Evolutionary conservation across 2,329 filamentous ascomycete genomes (phyloP), one percentile per base, ranked within the genome.

Genomic region (Cercospora zeae-maydis): DNA sequence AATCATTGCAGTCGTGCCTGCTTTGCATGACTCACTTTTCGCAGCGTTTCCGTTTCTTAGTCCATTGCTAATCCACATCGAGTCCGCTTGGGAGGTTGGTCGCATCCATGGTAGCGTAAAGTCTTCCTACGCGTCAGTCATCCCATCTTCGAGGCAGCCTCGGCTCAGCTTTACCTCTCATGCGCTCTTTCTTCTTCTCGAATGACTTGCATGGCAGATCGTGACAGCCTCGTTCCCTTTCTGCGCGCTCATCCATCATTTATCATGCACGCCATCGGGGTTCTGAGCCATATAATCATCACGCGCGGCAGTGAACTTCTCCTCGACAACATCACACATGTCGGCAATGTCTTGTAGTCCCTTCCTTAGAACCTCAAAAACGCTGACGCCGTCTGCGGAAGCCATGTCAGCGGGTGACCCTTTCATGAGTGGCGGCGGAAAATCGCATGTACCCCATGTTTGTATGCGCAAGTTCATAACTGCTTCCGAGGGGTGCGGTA

Each of bases 401-500:
- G 4, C 21, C 4, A 39, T 30, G 21, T 59, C 9, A 52, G 30
- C 24, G 9, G 36, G 27, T 34, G n/a, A 24, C 19, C 30, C 3
- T 13, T 10, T 24, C 37, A 5, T 14, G 13, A 27, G 13, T 27
- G 33, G 3, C 33, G 45, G 11, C 19, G 14, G 27, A 7, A 4
- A 45, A n/a, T 8, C 34, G 19, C 1, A 49, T 87, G 75, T 81
- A 96, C 93, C 91, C 73, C 95, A 98, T 69, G 93, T 99, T 78
- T 99, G 95, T 66, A 99, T 98, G 72, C 95, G 87, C 66, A 99
- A 82, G 74, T 98, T 96, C 93, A 99, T 96, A 79, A 96, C 95
- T 42, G 88, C 82, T 78, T 99, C 95, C 39, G 93, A 96, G 56
- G 95, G 95, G 78, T 99, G 95, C 31, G 95, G 95, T 65, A 99